Evolutionary conservation across 441 rosid species (phyloP).

Genomic region (Erodium texanum): DNA sequence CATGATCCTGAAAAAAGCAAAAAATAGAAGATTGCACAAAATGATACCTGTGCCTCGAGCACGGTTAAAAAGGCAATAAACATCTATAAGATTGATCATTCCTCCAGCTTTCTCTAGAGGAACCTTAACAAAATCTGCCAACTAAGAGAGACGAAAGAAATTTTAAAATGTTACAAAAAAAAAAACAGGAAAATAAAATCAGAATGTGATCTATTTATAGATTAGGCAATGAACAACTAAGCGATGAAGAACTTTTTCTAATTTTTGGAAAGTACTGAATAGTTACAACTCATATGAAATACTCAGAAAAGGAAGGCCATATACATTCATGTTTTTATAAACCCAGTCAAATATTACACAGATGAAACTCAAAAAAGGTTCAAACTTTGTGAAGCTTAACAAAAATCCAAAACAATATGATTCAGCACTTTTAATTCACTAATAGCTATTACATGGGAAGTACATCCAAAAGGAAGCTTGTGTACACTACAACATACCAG

Average conservation of each 20-base stretch:
- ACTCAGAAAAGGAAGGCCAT: neutral
- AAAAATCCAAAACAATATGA: neutral
- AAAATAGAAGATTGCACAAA: conserved; percentile 2
- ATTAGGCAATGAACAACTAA: neutral
- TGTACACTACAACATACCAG: neutral
- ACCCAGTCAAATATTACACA: neutral
- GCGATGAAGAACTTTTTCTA: neutral
- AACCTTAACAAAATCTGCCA: conserved; percentile 87
- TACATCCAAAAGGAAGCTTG: neutral
- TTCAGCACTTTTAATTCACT: neutral
- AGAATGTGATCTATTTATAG: neutral
- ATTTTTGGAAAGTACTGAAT: no score
- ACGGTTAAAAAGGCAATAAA: conserved; percentile 89
- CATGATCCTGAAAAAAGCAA: conserved; percentile 3
- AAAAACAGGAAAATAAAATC: neutral
- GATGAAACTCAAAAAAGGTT: neutral
- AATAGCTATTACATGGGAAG: neutral
- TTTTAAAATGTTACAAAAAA: conserved; percentile 11
- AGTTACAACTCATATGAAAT: neutral
- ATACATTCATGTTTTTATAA: neutral
- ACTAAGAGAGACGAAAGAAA: conserved; percentile 34
- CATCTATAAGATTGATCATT: conserved; percentile 86
- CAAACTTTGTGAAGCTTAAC: neutral
- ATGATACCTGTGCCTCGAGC: conserved; percentile 91
- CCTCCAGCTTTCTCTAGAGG: conserved; percentile 87